A percentile compares a stretch with the other conserved stretches of the same genome.
Conservation (phyloP, 208 protist genomes). For the Phytomonas sp. region DNA sequence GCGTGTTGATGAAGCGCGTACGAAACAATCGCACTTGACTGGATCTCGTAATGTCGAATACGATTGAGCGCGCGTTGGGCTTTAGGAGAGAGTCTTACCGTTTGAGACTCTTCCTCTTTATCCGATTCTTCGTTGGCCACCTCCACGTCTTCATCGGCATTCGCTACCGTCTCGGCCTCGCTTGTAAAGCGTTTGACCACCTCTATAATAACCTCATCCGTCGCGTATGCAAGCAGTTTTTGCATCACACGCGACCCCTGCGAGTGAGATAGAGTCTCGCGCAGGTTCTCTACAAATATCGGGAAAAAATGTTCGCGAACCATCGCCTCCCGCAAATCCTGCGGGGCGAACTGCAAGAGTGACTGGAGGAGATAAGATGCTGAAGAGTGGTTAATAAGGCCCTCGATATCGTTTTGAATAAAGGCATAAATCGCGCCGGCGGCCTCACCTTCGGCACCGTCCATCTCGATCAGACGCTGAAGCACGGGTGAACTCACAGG, state of each 20-base stretch:
- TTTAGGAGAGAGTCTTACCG: slow-evolving; percentile 19
- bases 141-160: slow-evolving; percentile 32
- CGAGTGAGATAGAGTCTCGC: slow-evolving; percentile 39
- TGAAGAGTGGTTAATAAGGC: slow-evolving; percentile 44
- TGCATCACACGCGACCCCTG: slow-evolving; percentile 83
- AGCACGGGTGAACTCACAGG: slow-evolving; percentile 71
- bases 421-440: slow-evolving; percentile 18
- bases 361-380: slow-evolving; percentile 70
- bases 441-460: slow-evolving; percentile 17
- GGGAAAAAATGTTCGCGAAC: slow-evolving; percentile 24
- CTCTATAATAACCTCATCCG: slow-evolving; percentile 39
- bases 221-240: slow-evolving; percentile 67
- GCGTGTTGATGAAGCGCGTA: slow-evolving; percentile 74
- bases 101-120: slow-evolving; percentile 20
- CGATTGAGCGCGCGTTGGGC: slow-evolving; percentile 53
- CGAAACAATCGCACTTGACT: slow-evolving; percentile 51
- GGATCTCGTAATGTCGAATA: slow-evolving; percentile 48
- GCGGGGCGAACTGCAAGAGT: slow-evolving; percentile 41
- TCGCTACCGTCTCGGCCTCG: slow-evolving; percentile 19
- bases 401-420: slow-evolving; percentile 24
- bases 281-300: slow-evolving; percentile 32
- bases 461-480: slow-evolving; percentile 64
- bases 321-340: slow-evolving; percentile 33
- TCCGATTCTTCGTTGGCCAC: slow-evolving; percentile 8
- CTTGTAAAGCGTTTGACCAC: slow-evolving; percentile 36